These are phyloP conservation scores for Tubosaeta sp. DNA, from an alignment of 768 basidiomycete species.

Conservation along the genomic window DNA sequence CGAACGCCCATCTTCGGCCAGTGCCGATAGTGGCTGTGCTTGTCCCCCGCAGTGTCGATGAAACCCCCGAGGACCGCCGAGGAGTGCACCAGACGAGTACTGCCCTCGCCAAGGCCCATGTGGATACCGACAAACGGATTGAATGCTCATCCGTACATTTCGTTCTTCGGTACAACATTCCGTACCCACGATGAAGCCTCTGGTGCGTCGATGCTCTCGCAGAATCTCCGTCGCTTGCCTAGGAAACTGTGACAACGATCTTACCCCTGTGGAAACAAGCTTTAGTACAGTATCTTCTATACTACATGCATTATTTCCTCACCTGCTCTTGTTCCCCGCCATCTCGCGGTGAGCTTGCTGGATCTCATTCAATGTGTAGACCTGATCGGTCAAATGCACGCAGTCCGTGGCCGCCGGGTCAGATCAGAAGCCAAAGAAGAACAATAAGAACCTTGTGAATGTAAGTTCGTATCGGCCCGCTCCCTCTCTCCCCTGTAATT, in stretches of 20 bases:
- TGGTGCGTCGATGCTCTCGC: not conserved
- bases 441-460: slow-evolving; percentile 63
- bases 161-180: not conserved
- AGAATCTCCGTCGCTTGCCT: slow-evolving; percentile 12
- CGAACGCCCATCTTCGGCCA: slow-evolving; percentile 2
- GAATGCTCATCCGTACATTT: not conserved
- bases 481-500: slow-evolving; percentile 54
- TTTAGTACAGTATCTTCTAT: not conserved
- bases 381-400: slow-evolving; percentile 36
- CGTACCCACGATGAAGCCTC: not conserved
- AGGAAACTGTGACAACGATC: slow-evolving; percentile 27
- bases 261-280: slow-evolving; percentile 25
- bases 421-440: slow-evolving; percentile 8
- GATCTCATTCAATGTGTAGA: slow-evolving; percentile 78
- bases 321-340: slow-evolving; percentile 64
- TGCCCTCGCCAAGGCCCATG: too few relatives aligned
- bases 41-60: not conserved
- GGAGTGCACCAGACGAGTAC: not conserved
- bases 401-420: slow-evolving; percentile 11
- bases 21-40: slow-evolving; percentile 5
- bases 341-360: slow-evolving; percentile 80
- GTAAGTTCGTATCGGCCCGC: slow-evolving; percentile 63
- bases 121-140: not conserved
- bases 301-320: slow-evolving; percentile 13
- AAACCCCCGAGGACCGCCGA: slow-evolving; percentile 5